Evolutionary conservation across 2,329 filamentous ascomycete species (phyloP).

Genomic region (Aspergillus aculeatinus): DNA sequence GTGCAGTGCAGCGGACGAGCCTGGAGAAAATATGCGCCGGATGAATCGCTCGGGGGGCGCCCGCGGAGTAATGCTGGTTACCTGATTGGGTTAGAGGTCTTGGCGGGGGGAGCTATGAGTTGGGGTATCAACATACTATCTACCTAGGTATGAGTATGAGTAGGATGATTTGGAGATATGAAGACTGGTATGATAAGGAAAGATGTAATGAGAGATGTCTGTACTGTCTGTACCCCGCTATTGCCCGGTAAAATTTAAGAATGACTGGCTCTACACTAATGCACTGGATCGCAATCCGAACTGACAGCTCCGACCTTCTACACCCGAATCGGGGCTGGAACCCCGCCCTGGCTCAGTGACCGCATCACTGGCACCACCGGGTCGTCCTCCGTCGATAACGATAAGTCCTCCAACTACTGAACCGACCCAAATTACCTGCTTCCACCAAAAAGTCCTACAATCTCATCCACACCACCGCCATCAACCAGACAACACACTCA

Average conservation of each 20-base stretch:
- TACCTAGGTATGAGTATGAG: too few relatives aligned
- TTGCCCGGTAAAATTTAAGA: too few relatives aligned
- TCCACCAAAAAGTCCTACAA: background rate
- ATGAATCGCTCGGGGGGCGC: too few relatives aligned
- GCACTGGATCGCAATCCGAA: background rate
- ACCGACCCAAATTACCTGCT: background rate
- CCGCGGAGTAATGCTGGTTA: background rate
- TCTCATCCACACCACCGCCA: background rate
- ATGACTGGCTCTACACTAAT: background rate
- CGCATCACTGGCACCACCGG: background rate
- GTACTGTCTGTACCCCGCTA: too few relatives aligned
- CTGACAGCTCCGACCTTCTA: background rate
- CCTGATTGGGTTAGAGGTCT: conserved; percentile 5
- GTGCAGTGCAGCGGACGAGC: background rate
- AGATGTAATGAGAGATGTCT: too few relatives aligned
- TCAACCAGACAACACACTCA: background rate
- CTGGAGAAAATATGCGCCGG: background rate
- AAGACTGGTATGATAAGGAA: too few relatives aligned
- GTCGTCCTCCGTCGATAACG: background rate
- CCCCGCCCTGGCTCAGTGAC: background rate
- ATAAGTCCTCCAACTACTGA: background rate
- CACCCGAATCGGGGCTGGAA: too few relatives aligned
- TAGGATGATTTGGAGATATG: too few relatives aligned
- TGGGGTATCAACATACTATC: too few relatives aligned
- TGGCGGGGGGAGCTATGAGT: background rate